Evolutionary conservation across 257 asterid species (phyloP).

Genomic region (Primulina huaijiensis): DNA sequence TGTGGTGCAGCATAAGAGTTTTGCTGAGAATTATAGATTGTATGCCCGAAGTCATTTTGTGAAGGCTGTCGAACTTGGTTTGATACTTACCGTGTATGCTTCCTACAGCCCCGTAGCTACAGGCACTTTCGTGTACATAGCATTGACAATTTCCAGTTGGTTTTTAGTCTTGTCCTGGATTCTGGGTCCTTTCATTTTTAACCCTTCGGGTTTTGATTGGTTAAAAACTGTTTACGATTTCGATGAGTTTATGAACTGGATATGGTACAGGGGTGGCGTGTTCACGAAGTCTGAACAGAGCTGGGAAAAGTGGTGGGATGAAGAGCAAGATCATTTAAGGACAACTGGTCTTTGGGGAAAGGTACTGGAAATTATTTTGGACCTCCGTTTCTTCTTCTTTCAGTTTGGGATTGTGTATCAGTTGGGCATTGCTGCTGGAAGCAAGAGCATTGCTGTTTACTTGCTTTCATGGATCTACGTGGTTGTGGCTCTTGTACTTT

Average conservation of each 20-base stretch:
- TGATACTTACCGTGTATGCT: slow-evolving; percentile 88
- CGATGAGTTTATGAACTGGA: slow-evolving; percentile 93
- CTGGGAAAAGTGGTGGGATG: slow-evolving; percentile 99
- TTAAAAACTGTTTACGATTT: slow-evolving; percentile 89
- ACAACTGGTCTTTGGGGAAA: slow-evolving; percentile 95
- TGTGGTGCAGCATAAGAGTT: slow-evolving; percentile 93
- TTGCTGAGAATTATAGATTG: slow-evolving; percentile 81
- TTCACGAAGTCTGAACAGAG: slow-evolving; percentile 91
- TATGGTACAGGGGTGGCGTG: slow-evolving; percentile 92
- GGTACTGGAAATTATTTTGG: slow-evolving; percentile 67
- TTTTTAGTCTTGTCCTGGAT: slow-evolving; percentile 92
- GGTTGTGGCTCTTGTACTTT: slow-evolving; percentile 63
- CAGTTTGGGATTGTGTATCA: slow-evolving; percentile 97
- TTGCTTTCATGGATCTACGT: slow-evolving; percentile 89
- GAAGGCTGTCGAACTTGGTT: slow-evolving; percentile 93
- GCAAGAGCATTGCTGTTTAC: slow-evolving; percentile 80
- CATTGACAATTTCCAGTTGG: slow-evolving; percentile 93
- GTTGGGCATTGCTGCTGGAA: slow-evolving; percentile 77
- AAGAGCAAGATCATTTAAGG: slow-evolving; percentile 96
- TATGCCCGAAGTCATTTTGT: slow-evolving; percentile 96
- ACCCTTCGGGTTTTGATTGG: slow-evolving; percentile 98
- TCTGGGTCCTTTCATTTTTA: slow-evolving; percentile 83
- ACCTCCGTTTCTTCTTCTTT: slow-evolving; percentile 95
- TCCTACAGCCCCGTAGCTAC: slow-evolving; percentile 81
- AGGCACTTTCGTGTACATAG: slow-evolving; percentile 82